Base-by-base conservation (phyloP, 306 rosid species). In the Fagus crenata region DNA sequence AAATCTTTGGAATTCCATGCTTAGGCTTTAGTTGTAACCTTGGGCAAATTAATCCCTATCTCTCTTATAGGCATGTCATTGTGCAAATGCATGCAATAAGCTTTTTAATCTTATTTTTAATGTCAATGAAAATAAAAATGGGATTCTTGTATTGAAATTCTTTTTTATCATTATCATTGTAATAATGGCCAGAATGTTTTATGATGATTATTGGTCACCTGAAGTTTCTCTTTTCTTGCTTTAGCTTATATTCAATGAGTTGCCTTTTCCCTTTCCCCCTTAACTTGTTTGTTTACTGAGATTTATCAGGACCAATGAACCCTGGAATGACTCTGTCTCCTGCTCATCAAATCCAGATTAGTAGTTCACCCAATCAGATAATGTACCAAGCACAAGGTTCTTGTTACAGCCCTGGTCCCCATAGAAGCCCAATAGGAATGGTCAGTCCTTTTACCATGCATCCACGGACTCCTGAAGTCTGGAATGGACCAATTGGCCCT, bases 401-500 rank as follows among this genome's bases (percentile, higher is more conserved):
- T 67, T 59, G 59, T 71, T 80, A 75, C 61, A 79, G 43, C 69
- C 54, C 79, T 75, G 69, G 78, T 65, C 65, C 80, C 54, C 77
- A 78, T 36, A 71, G 89, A 82, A 84, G 71, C 69, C 86, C 86
- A 0, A 6, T 68, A 5, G 84, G 69, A 67, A 75, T 69, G 59
- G 17, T 42, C 12, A 81, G 79, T 60, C 87, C 83, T 36, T 74
- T 73, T 22, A 17, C 75, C 4, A 71, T 61, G 80, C 77, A 77
- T 75, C 81, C 74, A 28, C 75, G 71, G 68, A 68, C 49, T 49
- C 82, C 77, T 51, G 78, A 73, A 33, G 73, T 74, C 71, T 87
- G 90, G 88, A 78, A 37, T 81, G 91, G 83, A 68, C 81, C 97
- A 40, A 81, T 85, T 46, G 78, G 86, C 74, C 83, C 83, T 28